A percentile compares a stretch with the other conserved stretches of the same genome.
These are phyloP conservation scores for Solanum hybrid DNA, from an alignment of 305 asterid genomes.

Conservation along the genomic window DNA sequence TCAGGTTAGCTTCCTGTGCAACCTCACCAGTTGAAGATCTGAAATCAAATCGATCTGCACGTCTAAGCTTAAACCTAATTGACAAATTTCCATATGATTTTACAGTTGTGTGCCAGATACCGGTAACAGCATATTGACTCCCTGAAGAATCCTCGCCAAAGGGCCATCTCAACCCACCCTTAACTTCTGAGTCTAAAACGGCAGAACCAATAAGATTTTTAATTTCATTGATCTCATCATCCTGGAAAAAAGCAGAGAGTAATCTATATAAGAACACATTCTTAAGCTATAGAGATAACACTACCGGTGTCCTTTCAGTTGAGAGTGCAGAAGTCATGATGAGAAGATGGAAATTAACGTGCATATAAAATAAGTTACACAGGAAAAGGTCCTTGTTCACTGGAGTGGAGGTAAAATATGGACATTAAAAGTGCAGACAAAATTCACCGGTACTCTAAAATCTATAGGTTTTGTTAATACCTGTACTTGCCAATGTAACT, in stretches of 20 bases:
- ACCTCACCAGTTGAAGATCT: constrained; percentile 35
- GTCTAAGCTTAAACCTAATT: constrained; percentile 30
- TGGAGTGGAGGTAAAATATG: background rate
- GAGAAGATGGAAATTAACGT: background rate
- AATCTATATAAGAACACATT: background rate
- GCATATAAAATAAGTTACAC: background rate
- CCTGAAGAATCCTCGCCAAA: constrained; percentile 34
- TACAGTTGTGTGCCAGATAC: constrained; percentile 31
- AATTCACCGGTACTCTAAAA: background rate
- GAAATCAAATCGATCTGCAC: constrained; percentile 40
- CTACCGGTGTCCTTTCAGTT: background rate
- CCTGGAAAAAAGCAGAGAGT: constrained; percentile 21
- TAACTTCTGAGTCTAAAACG: constrained; percentile 28
- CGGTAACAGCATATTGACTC: constrained; percentile 24
- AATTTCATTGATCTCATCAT: constrained; percentile 33
- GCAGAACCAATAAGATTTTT: constrained; percentile 31
- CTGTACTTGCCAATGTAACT: background rate
- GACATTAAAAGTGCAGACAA: background rate
- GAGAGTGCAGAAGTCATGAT: background rate
- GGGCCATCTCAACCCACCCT: constrained; percentile 54
- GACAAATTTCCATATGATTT: constrained; percentile 20
- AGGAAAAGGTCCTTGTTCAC: background rate
- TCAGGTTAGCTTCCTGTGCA: constrained; percentile 30
- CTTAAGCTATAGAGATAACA: background rate
- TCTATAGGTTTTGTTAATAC: background rate